Evolutionary conservation across 495 filamentous ascomycete species (phyloP).

Genomic region (Bombardia bombarda): DNA sequence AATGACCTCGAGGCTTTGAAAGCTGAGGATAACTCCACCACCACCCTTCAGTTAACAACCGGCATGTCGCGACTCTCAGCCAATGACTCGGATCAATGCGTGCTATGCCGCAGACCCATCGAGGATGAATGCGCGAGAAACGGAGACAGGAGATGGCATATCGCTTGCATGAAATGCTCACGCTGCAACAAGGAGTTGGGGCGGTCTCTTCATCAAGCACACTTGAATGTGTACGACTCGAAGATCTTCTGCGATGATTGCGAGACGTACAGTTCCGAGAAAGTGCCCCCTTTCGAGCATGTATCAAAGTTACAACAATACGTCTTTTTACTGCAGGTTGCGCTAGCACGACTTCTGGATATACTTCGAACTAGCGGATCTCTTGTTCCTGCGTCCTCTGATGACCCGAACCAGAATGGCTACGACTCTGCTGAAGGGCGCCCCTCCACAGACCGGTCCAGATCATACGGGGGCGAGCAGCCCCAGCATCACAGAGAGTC

Average conservation of each 20-base stretch:
- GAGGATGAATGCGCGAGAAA: slow-evolving; percentile 82
- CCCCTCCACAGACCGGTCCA: slow-evolving; percentile 52
- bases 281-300: slow-evolving; percentile 41
- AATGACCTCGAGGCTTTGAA: slow-evolving; percentile 63
- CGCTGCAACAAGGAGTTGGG: slow-evolving; percentile 69
- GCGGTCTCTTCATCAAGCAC: slow-evolving; percentile 51
- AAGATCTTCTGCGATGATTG: slow-evolving; percentile 65
- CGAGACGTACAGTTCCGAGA: slow-evolving; percentile 24
- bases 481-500: slow-evolving; percentile 54
- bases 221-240: slow-evolving; percentile 56
- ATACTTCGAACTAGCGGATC: slow-evolving; percentile 77
- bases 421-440: slow-evolving; percentile 59
- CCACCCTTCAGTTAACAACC: slow-evolving; percentile 61
- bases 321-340: slow-evolving; percentile 83
- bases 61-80: slow-evolving; percentile 69
- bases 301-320: slow-evolving; percentile 87
- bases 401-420: slow-evolving; percentile 62
- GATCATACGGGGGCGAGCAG: slow-evolving; percentile 58
- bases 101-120: slow-evolving; percentile 72
- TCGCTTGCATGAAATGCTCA: slow-evolving; percentile 67
- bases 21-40: slow-evolving; percentile 50
- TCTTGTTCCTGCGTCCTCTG: slow-evolving; percentile 67
- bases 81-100: slow-evolving; percentile 73
- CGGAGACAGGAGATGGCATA: slow-evolving; percentile 73
- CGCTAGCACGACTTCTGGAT: slow-evolving; percentile 80